Evolutionary conservation across 345 rosid species (phyloP), one percentile per base, ranked within the genome.

Genomic region (Corchorus capsularis): DNA sequence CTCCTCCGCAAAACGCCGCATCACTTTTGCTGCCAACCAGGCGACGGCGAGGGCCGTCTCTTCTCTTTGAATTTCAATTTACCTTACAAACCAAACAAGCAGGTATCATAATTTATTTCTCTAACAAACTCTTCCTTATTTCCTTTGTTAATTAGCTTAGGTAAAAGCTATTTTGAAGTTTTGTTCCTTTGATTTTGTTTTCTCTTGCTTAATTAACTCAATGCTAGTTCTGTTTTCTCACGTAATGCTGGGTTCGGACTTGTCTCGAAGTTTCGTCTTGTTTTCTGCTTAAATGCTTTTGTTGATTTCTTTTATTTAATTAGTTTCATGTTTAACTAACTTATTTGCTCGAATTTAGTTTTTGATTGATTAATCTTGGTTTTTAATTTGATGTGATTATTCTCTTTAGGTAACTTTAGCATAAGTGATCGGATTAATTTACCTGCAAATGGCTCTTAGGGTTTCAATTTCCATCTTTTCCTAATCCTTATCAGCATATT

Each of bases 61-160:
- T 79, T 80, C 88, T 97, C 85, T 80, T 84, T 93, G n/a, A 92
- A 82, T 75, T 27, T 13, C 10, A 17, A 53, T 0, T 22, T 12
- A 1, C 15, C n/a, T 27, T 27, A 27, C 27, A 27, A 27, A 27
- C 27, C 27, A 27, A 27, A 27, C 27, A 27, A 27, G 27, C 27
- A 27, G 27, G 27, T 27, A 14, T 41, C 45, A 4, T 41, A 4
- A 4, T 50, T 60, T 27, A 13, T 60, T 60, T 60, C 7, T 14
- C 27, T 27, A 10, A 10, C 27, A 61, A 61, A 27, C n/a, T 61
- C 64, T 27, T 27, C 39, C 1, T 32, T 61, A 4, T 14, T 12
- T 53, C 2, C 6, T 53, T 53, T 5, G 7, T 16, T 53, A 53
- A 20, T 17, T 6, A 27, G 27, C 27, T 17, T 53, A n/a, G 6